A percentile compares a stretch with the other conserved stretches of the same genome.
Evolutionary conservation across 306 rosid species (phyloP).

Genomic region (Trifolium fragiferum): DNA sequence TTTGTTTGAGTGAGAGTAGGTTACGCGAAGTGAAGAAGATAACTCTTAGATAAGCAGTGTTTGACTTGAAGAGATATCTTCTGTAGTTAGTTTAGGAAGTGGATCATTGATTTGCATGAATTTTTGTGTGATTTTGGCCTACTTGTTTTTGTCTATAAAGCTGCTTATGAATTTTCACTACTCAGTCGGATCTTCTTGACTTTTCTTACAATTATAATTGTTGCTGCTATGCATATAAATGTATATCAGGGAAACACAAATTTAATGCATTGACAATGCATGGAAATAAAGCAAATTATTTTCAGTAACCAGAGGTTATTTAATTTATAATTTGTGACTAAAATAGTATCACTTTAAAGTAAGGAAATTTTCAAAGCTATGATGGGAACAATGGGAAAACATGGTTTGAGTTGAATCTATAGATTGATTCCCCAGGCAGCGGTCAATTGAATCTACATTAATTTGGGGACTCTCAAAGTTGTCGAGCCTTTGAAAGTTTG

Average conservation of each 20-base stretch:
- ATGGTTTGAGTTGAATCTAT: background rate
- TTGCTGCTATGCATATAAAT: background rate
- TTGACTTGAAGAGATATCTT: background rate
- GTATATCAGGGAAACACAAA: background rate
- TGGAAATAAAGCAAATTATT: background rate
- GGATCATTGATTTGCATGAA: slow-evolving; percentile 31
- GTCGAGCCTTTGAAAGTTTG: too few relatives aligned
- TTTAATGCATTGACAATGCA: background rate
- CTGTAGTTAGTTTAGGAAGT: slow-evolving; percentile 17
- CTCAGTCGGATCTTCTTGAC: background rate
- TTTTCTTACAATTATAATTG: background rate
- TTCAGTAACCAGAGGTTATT: background rate
- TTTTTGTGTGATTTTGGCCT: slow-evolving; percentile 33
- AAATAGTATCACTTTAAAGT: background rate
- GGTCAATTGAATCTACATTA: background rate
- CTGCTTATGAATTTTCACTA: slow-evolving; percentile 25
- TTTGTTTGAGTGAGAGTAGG: slow-evolving; percentile 28
- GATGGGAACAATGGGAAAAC: background rate
- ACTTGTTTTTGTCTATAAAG: slow-evolving; percentile 37
- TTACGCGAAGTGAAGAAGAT: background rate
- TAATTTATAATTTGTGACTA: too few relatives aligned
- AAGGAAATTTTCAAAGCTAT: background rate
- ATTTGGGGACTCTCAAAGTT: too few relatives aligned
- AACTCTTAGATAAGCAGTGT: background rate
- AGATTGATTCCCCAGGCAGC: background rate